Evolutionary conservation across 257 asterid species (phyloP), one percentile per base, ranked within the genome.

Genomic region (Anisodus tanguticus): DNA sequence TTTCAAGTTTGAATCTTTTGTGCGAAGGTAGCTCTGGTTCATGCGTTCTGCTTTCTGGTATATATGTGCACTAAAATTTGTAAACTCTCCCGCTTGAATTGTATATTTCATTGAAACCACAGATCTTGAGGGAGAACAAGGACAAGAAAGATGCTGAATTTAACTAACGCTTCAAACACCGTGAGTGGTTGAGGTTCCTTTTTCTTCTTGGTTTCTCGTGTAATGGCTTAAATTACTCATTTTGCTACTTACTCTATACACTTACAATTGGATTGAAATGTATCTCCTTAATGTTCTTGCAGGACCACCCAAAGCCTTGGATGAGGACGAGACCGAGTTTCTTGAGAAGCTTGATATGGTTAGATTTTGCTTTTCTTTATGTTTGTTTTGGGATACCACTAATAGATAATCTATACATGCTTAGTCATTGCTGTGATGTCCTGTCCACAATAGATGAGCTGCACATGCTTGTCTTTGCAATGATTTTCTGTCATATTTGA

Each of bases 241-340:
- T 58, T 74, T 47, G 37, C 19, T 74, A 17, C 31, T 58, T 77
- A 59, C 35, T 12, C 17, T 43, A 12, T 12, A 60, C 4, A 6
- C 53, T 19, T 81, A 37, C 6, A 37, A 6, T 37, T 53, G 41
- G 37, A 74, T 9, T n/a, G 12, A 71, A 47, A 54, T 67, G 19
- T 67, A 67, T n/a, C 26, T 74, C 39, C 3, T 53, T 66, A 47
- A 47, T 80, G 72, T 70, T 82, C 81, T 81, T 87, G 87, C 91
- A 95, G 99, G 95, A 85, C 98, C 98, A 83, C 99, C 99, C 9
- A 96, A 94, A 90, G 97, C 99, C 71, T 88, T 96, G 90, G 99
- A 96, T 90, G 99, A 93, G 88, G 99, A 96, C 37, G 99, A 96
- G 93, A 91, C 97, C 0, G 98, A 96, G 89, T 96, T 96, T 91